phyloP scores from a whole-genome alignment of 2,329 filamentous ascomycete species.

The Cladosporium cucumerinum region DNA sequence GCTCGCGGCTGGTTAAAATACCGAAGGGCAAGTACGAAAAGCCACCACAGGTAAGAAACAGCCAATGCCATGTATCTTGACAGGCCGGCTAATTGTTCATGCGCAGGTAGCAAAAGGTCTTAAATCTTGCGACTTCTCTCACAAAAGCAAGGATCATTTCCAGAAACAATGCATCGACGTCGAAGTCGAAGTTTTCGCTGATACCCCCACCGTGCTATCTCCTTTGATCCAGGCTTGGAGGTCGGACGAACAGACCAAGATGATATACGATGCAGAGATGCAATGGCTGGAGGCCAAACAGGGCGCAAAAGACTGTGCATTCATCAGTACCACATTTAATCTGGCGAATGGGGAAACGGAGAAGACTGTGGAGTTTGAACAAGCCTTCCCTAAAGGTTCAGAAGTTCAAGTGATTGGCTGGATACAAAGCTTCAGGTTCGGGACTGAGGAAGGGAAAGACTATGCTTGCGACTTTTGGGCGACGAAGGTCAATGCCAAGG shows the following conservation, averaged over 20 bases:
- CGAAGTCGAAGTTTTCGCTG: conserved; percentile 14
- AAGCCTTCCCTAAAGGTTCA: conserved; percentile 14
- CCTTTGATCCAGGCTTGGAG: conserved; percentile 15
- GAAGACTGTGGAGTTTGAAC: conserved; percentile 10
- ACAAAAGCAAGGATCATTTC: conserved; percentile 14
- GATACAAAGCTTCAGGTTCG: conserved; percentile 20
- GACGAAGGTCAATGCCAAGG: conserved; percentile 16
- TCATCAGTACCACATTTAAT: conserved; percentile 11
- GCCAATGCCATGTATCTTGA: background rate
- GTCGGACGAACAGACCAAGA: conserved; percentile 14
- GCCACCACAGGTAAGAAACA: conserved; percentile 8
- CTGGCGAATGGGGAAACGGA: conserved; percentile 13
- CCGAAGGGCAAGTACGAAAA: conserved; percentile 16
- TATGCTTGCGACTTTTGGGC: conserved; percentile 19
- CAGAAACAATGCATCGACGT: conserved; percentile 13
- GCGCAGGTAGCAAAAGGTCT: conserved; percentile 14
- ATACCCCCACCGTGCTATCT: conserved; percentile 5
- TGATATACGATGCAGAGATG: conserved; percentile 17
- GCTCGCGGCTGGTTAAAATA: conserved; percentile 1
- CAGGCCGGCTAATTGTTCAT: background rate
- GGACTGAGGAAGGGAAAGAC: conserved; percentile 6
- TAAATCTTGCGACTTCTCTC: conserved; percentile 12
- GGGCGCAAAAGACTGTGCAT: conserved; percentile 10
- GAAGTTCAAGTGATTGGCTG: conserved; percentile 16
- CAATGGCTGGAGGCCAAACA: conserved; percentile 16